Evolutionary conservation across 306 rosid genomes (phyloP), one percentile per base, ranked within the genome.

Genomic region (Pterocarpus macrocarpus): DNA sequence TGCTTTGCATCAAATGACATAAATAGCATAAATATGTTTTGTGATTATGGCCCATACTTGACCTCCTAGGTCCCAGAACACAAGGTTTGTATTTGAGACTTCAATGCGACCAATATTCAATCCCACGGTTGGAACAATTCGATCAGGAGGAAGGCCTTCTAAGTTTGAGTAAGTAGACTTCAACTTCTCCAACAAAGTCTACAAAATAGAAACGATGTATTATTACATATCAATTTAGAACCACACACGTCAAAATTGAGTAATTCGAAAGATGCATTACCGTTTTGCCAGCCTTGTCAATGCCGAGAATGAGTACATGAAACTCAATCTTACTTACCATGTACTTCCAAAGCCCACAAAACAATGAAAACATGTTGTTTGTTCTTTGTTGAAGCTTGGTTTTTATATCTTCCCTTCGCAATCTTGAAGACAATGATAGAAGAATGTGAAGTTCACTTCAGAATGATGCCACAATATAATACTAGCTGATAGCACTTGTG

Each of bases 271-370:
- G 71, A 81, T 79, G 80, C 52, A 75, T 85, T 90, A 96, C 99
- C 69, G 99, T 94, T 87, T 96, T 96, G n/a, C 99, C 99, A 67
- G 99, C 91, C 87, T 96, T 96, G 94, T 93, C 99, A 69, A 94
- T 90, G 77, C 99, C 99, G 80, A 94, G 85, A 88, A 96, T 94
- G 83, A 96, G 98, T 14, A 96, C 95, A 79, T 91, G 99, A 90
- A 92, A 92, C 92, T 96, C 99, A 32, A 90, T 90, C 91, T 92
- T 90, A 83, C 95, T 94, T 79, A 87, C 90, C 73, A 96, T 36
- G 82, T 92, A 90, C 89, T 96, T 91, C 98, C 98, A 96, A 65
- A 96, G 94, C 47, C 99, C 99, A 82, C 90, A 96, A 83, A 96
- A 90, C 81, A 96, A 80, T 4, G 98, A 93, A 89, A 96, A 96